These are phyloP conservation scores for Saccharomycopsis phalli DNA, from an alignment of 1,139 yeast genomes.

Conservation along the genomic window DNA sequence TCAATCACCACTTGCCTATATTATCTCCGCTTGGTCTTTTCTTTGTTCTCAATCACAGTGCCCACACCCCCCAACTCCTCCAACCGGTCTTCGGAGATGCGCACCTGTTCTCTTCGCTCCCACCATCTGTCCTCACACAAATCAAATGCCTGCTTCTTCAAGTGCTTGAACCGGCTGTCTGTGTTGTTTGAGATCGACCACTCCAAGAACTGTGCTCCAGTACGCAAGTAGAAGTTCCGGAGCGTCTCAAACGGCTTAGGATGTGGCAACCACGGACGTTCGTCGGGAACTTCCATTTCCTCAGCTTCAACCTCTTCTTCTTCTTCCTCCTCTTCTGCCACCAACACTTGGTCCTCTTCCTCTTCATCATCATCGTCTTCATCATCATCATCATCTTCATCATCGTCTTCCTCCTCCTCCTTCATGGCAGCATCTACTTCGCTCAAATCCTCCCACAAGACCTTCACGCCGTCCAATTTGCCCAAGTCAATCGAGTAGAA, in stretches of 20 bases:
- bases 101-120: constrained; percentile 94
- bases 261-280: constrained; percentile 94
- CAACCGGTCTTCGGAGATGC: constrained; percentile 77
- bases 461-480: constrained; percentile 78
- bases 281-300: constrained; percentile 74
- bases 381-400: constrained; percentile 54
- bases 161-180: constrained; percentile 83
- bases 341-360: constrained; percentile 39
- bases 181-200: constrained; percentile 87
- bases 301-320: constrained; percentile 52
- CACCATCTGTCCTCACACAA: constrained; percentile 94
- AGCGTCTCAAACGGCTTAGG: constrained; percentile 91
- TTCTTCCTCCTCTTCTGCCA: constrained; percentile 46
- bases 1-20: constrained; percentile 44
- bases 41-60: constrained; percentile 61
- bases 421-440: constrained; percentile 54
- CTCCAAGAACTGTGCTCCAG: constrained; percentile 79
- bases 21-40: constrained; percentile 28
- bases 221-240: constrained; percentile 75
- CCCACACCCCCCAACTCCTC: constrained; percentile 92
- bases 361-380: constrained; percentile 53
- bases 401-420: constrained; percentile 52
- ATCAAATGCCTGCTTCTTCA: constrained; percentile 85
- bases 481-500: constrained; percentile 81
- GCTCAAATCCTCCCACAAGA: constrained; percentile 78